These are phyloP conservation scores for Cochlearia excelsa DNA, from an alignment of 345 rosid genomes.

Conservation along the genomic window DNA sequence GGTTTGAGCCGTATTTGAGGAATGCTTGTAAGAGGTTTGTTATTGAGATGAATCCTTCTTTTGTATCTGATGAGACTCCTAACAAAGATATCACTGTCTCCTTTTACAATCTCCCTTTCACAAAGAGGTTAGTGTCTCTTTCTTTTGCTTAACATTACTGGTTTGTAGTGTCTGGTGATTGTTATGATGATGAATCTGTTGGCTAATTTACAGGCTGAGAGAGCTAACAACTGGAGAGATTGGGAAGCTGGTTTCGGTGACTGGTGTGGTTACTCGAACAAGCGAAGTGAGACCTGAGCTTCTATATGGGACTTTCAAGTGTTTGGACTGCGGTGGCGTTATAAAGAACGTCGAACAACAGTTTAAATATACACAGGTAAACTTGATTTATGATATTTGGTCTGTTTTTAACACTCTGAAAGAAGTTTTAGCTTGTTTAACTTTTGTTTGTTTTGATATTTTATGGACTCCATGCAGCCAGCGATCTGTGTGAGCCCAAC, in stretches of 20 bases:
- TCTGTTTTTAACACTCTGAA: background rate
- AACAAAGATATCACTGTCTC: slow-evolving; percentile 83
- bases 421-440: background rate
- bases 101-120: slow-evolving; percentile 77
- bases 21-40: slow-evolving; percentile 91
- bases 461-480: slow-evolving; percentile 50
- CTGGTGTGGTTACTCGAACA: slow-evolving; percentile 91
- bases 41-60: slow-evolving; percentile 67
- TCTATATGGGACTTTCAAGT: slow-evolving; percentile 81
- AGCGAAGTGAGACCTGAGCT: slow-evolving; percentile 98
- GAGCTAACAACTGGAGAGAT: slow-evolving; percentile 82
- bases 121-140: slow-evolving; percentile 51
- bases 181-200: background rate
- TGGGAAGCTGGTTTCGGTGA: slow-evolving; percentile 82
- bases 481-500: slow-evolving; percentile 68
- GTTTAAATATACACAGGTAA: slow-evolving; percentile 91
- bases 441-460: background rate
- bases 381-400: background rate
- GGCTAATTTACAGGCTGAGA: slow-evolving; percentile 48
- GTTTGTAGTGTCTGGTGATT: background rate
- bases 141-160: background rate
- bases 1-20: slow-evolving; percentile 80
- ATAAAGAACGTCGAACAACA: slow-evolving; percentile 89
- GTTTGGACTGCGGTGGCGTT: slow-evolving; percentile 76
- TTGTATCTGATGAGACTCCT: slow-evolving; percentile 70